Percentiles rank a stretch among this genome's conserved stretches.
These are phyloP conservation scores for Carallia pectinifolia DNA, from an alignment of 345 rosid genomes.

Conservation along the genomic window DNA sequence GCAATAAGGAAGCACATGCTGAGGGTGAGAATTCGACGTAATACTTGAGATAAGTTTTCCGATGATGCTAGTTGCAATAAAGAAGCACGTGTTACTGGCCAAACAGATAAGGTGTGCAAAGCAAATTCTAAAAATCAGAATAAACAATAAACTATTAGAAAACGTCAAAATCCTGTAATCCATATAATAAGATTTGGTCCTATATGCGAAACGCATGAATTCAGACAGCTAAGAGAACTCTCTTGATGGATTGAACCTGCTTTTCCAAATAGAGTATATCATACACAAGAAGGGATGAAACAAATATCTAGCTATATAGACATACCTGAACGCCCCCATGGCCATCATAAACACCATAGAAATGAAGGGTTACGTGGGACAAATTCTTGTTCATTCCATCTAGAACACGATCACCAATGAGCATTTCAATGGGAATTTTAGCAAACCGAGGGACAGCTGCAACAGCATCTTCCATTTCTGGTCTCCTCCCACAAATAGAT, in stretches of 20 bases:
- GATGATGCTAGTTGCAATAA: no score
- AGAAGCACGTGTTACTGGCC: no score
- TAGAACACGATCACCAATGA: slow-evolving; percentile 16
- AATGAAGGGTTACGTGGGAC: slow-evolving; percentile 26
- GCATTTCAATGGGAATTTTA: slow-evolving; percentile 28
- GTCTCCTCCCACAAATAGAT: slow-evolving; percentile 26
- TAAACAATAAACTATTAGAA: background rate
- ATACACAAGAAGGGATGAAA: background rate
- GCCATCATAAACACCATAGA: slow-evolving; percentile 35
- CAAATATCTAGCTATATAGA: slow-evolving; percentile 5
- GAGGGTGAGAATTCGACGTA: background rate
- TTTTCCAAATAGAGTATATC: slow-evolving; percentile 1
- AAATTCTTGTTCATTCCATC: slow-evolving; percentile 20
- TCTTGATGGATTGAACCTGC: background rate
- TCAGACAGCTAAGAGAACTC: background rate
- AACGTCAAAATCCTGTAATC: background rate
- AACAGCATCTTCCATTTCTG: slow-evolving; percentile 32
- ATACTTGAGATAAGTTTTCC: no score
- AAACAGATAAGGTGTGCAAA: background rate
- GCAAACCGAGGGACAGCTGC: slow-evolving; percentile 25
- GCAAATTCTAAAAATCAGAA: background rate
- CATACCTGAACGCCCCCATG: slow-evolving; percentile 33
- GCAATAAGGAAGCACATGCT: background rate
- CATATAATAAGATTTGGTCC: background rate
- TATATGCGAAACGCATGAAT: background rate